Base-by-base conservation (phyloP, 2,329 filamentous ascomycete species). In the Fusarium neocosmosporiellum region DNA sequence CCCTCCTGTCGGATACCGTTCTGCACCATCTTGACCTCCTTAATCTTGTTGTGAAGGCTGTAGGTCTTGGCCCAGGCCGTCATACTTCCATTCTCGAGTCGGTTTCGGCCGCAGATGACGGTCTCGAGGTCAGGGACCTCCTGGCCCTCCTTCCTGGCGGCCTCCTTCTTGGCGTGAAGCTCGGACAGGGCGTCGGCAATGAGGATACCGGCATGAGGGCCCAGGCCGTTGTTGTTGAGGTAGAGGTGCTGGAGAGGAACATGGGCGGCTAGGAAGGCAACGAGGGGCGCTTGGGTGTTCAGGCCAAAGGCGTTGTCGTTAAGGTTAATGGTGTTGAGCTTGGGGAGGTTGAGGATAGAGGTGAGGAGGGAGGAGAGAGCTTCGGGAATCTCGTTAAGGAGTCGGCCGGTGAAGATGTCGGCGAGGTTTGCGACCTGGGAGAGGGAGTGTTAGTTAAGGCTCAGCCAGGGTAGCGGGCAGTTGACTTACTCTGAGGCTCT, bases 231-330 rank as follows among this genome's bases (percentile, higher is more conserved):
- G 88, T 99, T 99, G 88, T 98, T 98, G 66, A 99, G 91, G 83
- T 97, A 94, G 31, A 99, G 90, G 83, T 98, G 95, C 83, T 95
- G 95, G 46, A 99, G 91, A 4, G 96, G 96, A 4, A 93, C 90
- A 84, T 98, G 96, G 66, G 92, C 89, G 63, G 93, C 92, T 70
- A 99, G 90, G 85, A 99, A 99, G 68, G 94, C 93, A 75, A 98
- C 94, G 57, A 99, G 90, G 11, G 96, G 96, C 37, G 94, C 95
- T 82, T 97, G 93, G 18, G 94, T 98, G 84, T 98, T 98, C 70
- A 98, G 90, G 65, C 96, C 96, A 79, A 99, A 99, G 53, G 96
- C 96, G 83, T 99, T 99, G 84, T 99, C 96, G 84, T 96, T 98
- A 43, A 99, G 89, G 83, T 98, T 97, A 84, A 99, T 89, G 33